Base-by-base conservation (phyloP, 345 rosid species). In the Linum tenue region DNA sequence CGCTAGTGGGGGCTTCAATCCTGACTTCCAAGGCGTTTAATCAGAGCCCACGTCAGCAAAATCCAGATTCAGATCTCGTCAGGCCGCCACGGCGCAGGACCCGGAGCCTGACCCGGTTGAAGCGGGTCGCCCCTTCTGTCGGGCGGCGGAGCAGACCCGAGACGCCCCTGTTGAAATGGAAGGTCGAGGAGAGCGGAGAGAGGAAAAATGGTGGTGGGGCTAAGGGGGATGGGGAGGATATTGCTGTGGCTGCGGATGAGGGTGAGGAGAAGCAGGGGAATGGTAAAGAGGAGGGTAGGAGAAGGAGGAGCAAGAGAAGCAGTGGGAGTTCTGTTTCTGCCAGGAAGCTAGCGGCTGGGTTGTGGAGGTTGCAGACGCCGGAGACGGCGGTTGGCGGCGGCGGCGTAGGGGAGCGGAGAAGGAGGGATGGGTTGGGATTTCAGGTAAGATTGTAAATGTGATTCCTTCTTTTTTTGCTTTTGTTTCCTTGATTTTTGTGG, bases 111-210 rank as follows among this genome's bases (percentile, higher is more conserved):
- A 72, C 77, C 69, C 82, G 90, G 63, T 68, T 73, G 64, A 81
- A 70, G 75, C 82, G 84, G 76, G 69, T 81, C 16, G 85, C 78
- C 39, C 70, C 72, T 72, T 56, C 84, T 7, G 65, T 68, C 1
- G 87, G 90, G 56, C 77, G 74, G 6, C 63, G 92, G 68, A 83
- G 89, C 69, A 72, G 96, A 14, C 95, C 92, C 1, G 95, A 86
- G 74, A 94, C 99, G n/a, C 96, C 96, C 3, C 62, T 88, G 31
- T 73, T 85, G 73, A 85, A 81, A 78, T 94, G 97, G 95, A 86
- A 81, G 75, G 79, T 78, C 31, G 89, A 86, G 38, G 95, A 81
- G 31, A 22, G 31, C 73, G 67, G 67, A 43, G 80, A 70, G 55
- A 80, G 69, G 10, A 67, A 48, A 14, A 70, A 39, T 41, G 79